phyloP scores from a whole-genome alignment of 805 yeast species.

The Komagataella populi region DNA sequence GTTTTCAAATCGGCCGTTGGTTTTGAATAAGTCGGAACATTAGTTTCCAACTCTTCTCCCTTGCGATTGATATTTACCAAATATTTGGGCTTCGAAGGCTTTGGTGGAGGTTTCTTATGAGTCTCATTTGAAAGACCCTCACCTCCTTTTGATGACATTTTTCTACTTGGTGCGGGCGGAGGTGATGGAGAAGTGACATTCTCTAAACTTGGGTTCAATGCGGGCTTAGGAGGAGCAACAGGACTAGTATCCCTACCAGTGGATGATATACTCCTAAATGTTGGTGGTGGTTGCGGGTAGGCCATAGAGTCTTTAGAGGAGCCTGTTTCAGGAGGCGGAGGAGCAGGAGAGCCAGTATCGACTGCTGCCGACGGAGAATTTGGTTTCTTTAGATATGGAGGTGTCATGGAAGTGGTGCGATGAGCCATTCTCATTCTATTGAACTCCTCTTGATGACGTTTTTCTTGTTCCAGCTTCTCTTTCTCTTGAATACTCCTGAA shows the following conservation, averaged over 20 bases:
- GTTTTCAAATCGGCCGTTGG: background rate
- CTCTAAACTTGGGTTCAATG: background rate
- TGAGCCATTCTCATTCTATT: background rate
- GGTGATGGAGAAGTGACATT: background rate
- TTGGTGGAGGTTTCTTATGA: conserved; percentile 2
- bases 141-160: background rate
- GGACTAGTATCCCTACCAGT: background rate
- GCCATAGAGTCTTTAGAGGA: background rate
- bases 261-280: background rate
- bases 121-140: background rate
- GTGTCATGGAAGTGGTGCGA: background rate
- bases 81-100: conserved; percentile 10
- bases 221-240: background rate
- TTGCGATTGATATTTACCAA: background rate
- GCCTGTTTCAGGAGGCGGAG: background rate
- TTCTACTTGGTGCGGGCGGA: background rate
- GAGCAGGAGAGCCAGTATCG: background rate
- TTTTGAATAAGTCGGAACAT: background rate
- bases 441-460: background rate
- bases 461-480: background rate
- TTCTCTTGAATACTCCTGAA: background rate
- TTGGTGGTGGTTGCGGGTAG: conserved; percentile 1
- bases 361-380: background rate
- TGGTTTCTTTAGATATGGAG: background rate
- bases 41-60: background rate